Conservation (phyloP, 305 asterid species). For the Fraxinus baroniana region DNA sequence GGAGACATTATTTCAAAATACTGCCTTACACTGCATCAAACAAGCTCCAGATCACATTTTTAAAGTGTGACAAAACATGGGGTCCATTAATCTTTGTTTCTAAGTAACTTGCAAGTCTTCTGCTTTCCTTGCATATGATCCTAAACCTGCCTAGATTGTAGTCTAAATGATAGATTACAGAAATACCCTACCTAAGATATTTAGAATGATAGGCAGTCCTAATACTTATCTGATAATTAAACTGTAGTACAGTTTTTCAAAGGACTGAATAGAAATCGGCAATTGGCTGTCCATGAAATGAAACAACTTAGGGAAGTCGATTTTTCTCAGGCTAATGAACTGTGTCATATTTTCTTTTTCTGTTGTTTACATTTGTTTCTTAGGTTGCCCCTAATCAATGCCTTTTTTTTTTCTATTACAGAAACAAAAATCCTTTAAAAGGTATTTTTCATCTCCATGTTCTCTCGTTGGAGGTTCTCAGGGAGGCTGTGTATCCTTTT, state of each 20-base stretch:
- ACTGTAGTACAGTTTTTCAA: background rate
- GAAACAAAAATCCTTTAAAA: conserved; percentile 53
- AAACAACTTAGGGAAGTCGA: background rate
- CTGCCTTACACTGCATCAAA: background rate
- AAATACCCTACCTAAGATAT: background rate
- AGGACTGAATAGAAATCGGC: background rate
- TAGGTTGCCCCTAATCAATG: conserved; percentile 21
- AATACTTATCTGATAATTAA: background rate
- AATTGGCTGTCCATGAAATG: background rate
- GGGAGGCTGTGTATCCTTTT: conserved; percentile 99
- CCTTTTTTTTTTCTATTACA: conserved; percentile 36
- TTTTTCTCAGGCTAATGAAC: background rate
- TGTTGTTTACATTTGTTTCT: conserved; percentile 14
- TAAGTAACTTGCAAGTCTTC: background rate
- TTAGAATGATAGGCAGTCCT: background rate
- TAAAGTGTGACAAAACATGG: background rate
- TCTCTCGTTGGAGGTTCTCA: conserved; percentile 88
- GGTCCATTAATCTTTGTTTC: background rate
- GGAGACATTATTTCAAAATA: background rate
- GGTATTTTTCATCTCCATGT: conserved; percentile 72
- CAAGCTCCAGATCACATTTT: background rate
- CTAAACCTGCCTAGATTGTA: background rate
- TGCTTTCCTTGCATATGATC: background rate
- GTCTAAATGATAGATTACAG: background rate
- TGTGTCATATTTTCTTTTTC: background rate